These are phyloP conservation scores for Yarrowia galli DNA, from an alignment of 1,139 yeast species.

Conservation along the genomic window DNA sequence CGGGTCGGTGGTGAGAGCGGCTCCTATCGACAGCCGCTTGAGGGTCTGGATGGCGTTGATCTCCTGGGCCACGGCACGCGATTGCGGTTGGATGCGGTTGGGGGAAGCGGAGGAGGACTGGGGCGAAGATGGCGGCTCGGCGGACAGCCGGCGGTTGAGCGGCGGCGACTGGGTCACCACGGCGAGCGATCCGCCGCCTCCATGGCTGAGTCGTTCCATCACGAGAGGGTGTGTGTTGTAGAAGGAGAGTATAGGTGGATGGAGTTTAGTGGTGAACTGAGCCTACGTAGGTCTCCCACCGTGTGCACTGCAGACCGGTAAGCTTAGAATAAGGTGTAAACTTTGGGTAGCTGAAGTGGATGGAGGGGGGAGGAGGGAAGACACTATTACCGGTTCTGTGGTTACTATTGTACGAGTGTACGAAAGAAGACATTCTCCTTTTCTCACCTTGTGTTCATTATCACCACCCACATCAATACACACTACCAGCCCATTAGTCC, in stretches of 20 bases:
- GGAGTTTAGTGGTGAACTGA: background rate
- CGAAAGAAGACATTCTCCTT: too few species aligned
- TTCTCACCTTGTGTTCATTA: too few species aligned
- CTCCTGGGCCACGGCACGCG: slow-evolving; percentile 58
- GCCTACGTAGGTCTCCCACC: background rate
- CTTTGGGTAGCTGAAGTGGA: background rate
- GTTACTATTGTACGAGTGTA: too few species aligned
- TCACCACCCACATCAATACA: too few species aligned
- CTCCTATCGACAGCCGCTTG: slow-evolving; percentile 58
- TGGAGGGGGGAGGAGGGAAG: background rate
- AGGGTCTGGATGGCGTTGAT: slow-evolving; percentile 57
- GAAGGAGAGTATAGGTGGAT: background rate
- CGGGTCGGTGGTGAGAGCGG: slow-evolving; percentile 55
- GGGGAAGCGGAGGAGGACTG: slow-evolving; percentile 19
- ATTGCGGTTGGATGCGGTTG: slow-evolving; percentile 45
- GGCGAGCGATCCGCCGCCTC: slow-evolving; percentile 36
- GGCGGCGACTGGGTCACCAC: slow-evolving; percentile 33
- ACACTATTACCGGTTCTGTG: too few species aligned
- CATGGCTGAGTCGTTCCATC: slow-evolving; percentile 37
- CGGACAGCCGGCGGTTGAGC: slow-evolving; percentile 1
- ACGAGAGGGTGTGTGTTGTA: slow-evolving; percentile 4
- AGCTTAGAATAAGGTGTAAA: slow-evolving; percentile 18
- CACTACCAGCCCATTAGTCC: too few species aligned
- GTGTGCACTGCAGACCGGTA: slow-evolving; percentile 19
- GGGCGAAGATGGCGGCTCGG: slow-evolving; percentile 8